Percentiles rank a stretch among this genome's conserved stretches.
Conservation (phyloP, 495 filamentous ascomycete genomes). For the Aspergillus diversus region DNA sequence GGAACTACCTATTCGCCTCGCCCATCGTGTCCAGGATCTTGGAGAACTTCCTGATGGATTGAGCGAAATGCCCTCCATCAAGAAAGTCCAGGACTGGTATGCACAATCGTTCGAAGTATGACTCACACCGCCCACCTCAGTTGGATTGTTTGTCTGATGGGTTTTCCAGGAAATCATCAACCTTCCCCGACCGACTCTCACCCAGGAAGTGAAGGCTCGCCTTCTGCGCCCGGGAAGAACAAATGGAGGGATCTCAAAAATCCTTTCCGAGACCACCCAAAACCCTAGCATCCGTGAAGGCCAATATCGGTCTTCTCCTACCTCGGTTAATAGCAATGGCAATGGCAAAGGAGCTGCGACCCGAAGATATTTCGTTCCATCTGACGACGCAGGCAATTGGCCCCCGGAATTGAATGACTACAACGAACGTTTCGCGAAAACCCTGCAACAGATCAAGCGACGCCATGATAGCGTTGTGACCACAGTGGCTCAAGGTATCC, state of each 20-base stretch:
- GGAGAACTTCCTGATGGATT: slow-evolving; percentile 92
- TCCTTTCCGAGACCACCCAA: slow-evolving; percentile 78
- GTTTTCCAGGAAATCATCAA: slow-evolving; percentile 79
- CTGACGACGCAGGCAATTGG: slow-evolving; percentile 88
- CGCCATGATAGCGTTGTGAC: slow-evolving; percentile 97
- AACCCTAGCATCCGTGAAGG: slow-evolving; percentile 90
- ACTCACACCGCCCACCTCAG: slow-evolving; percentile 14
- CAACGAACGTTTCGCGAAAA: slow-evolving; percentile 85
- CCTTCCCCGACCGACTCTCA: slow-evolving; percentile 75
- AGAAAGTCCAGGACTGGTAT: slow-evolving; percentile 96
- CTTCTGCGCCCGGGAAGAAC: slow-evolving; percentile 73
- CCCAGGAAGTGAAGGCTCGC: slow-evolving; percentile 74
- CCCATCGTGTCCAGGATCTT: slow-evolving; percentile 94
- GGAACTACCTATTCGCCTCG: slow-evolving; percentile 94
- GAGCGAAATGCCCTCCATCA: slow-evolving; percentile 97
- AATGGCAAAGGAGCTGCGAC: slow-evolving; percentile 46
- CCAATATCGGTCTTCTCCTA: slow-evolving; percentile 78
- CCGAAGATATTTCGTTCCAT: slow-evolving; percentile 86
- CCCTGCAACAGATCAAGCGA: slow-evolving; percentile 88
- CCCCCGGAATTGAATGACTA: slow-evolving; percentile 93
- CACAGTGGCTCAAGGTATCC: slow-evolving; percentile 90
- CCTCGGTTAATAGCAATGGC: slow-evolving; percentile 50
- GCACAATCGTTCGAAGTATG: slow-evolving; percentile 97
- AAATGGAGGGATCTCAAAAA: slow-evolving; percentile 60
- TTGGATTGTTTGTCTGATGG: not conserved